Evolutionary conservation across 352 stramenopile species (phyloP).

Genomic region (Phytophthora rubi): DNA sequence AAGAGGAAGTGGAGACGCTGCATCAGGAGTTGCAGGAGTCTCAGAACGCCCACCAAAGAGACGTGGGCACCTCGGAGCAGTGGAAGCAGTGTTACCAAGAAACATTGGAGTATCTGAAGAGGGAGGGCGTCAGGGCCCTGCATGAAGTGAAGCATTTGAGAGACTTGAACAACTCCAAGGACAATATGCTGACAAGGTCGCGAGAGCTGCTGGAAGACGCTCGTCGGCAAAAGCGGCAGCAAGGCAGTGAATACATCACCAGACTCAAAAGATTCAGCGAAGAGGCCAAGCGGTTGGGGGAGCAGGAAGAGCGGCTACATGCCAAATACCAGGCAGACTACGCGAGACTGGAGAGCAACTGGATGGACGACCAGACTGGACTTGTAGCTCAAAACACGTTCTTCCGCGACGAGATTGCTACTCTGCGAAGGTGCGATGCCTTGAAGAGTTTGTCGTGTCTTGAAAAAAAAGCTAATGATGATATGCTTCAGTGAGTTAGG

Average conservation of each 20-base stretch:
- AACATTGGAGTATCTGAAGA: conserved; percentile 2
- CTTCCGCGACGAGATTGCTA: neutral
- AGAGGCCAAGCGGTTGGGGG: neutral
- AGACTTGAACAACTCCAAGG: neutral
- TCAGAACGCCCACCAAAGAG: neutral
- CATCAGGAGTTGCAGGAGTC: neutral
- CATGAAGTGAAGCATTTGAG: neutral
- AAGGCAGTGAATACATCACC: neutral
- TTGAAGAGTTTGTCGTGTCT: neutral
- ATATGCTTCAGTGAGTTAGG: neutral
- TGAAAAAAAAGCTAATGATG: neutral
- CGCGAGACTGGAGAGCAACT: neutral
- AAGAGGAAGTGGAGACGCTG: neutral
- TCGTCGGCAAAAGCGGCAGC: conserved; percentile 1
- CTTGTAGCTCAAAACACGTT: neutral
- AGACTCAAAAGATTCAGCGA: neutral
- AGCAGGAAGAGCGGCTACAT: neutral
- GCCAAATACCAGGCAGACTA: neutral
- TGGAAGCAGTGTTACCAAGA: neutral
- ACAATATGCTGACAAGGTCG: neutral
- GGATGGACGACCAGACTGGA: conserved; percentile 1
- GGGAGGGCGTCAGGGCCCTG: neutral
- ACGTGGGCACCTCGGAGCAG: neutral
- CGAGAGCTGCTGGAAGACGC: neutral
- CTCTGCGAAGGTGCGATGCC: neutral